Percentiles rank a stretch among this genome's conserved stretches.
Evolutionary conservation across 768 basidiomycete species (phyloP).

Genomic region (Tulasnella sp.): DNA sequence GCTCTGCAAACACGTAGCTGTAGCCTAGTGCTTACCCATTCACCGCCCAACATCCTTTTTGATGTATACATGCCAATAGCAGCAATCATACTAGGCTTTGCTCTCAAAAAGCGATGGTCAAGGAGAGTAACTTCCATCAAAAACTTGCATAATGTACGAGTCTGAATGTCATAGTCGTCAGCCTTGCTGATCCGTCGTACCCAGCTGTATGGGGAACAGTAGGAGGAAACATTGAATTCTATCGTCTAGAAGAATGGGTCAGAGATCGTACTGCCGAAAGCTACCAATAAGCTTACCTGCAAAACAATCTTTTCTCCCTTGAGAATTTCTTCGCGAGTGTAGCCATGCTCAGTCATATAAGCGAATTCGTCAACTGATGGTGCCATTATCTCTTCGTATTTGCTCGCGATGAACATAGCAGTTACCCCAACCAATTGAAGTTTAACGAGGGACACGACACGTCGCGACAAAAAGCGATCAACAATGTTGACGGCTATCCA

Average conservation of each 20-base stretch:
- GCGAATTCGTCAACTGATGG: slow-evolving; percentile 59
- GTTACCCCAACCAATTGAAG: slow-evolving; percentile 95
- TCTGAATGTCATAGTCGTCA: slow-evolving; percentile 97
- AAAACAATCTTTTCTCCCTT: slow-evolving; percentile 96
- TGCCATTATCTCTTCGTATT: slow-evolving; percentile 98
- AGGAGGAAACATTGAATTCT: slow-evolving; percentile 89
- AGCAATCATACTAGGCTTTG: slow-evolving; percentile 85
- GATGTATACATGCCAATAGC: slow-evolving; percentile 97
- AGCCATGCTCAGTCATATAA: slow-evolving; percentile 93
- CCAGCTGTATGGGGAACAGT: slow-evolving; percentile 99
- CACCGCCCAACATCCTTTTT: slow-evolving; percentile 82
- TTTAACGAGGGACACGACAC: slow-evolving; percentile 78
- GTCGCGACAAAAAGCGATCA: slow-evolving; percentile 80
- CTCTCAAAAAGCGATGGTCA: slow-evolving; percentile 84
- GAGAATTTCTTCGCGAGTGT: slow-evolving; percentile 87
- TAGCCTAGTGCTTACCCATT: slow-evolving; percentile 63
- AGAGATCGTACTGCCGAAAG: neutral
- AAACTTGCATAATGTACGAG: slow-evolving; percentile 94
- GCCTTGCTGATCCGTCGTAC: slow-evolving; percentile 97
- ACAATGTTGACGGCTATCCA: slow-evolving; percentile 99
- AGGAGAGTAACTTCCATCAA: slow-evolving; percentile 89
- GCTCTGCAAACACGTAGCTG: slow-evolving; percentile 8
- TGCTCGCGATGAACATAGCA: slow-evolving; percentile 97
- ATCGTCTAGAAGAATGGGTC: slow-evolving; percentile 38
- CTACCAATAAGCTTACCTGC: slow-evolving; percentile 31